phyloP scores from a whole-genome alignment of 805 yeast species.

The Yamadazyma tumulicola region DNA sequence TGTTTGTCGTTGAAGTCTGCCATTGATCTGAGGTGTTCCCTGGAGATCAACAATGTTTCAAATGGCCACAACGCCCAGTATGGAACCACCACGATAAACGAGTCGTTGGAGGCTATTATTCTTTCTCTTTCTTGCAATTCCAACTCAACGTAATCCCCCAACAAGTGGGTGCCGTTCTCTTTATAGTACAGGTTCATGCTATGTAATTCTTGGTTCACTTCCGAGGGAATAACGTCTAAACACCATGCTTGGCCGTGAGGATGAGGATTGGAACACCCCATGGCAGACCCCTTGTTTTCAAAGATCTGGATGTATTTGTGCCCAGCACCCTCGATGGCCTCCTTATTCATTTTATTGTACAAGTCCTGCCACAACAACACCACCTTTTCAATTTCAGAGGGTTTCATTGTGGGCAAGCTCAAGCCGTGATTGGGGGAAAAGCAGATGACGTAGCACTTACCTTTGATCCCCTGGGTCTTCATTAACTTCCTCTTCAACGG shows the following conservation, averaged over 20 bases:
- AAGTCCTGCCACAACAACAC: constrained; percentile 59
- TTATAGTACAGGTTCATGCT: constrained; percentile 47
- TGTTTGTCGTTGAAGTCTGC: constrained; percentile 46
- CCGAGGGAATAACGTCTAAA: constrained; percentile 60
- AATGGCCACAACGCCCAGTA: constrained; percentile 86
- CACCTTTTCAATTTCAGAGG: constrained; percentile 42
- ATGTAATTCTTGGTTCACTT: constrained; percentile 55
- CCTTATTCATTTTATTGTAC: constrained; percentile 41
- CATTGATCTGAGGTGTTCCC: constrained; percentile 49
- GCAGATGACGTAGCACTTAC: constrained; percentile 69
- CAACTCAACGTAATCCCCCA: constrained; percentile 59
- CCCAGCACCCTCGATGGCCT: constrained; percentile 39
- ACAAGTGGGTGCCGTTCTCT: constrained; percentile 43
- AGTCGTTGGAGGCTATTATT: constrained; percentile 55
- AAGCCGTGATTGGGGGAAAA: constrained; percentile 67
- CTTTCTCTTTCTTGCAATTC: constrained; percentile 52
- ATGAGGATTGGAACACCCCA: constrained; percentile 82
- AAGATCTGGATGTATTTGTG: constrained; percentile 64
- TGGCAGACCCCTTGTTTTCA: constrained; percentile 74
- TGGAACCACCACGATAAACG: constrained; percentile 68
- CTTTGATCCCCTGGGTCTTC: constrained; percentile 56
- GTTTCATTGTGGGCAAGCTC: constrained; percentile 60
- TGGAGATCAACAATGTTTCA: constrained; percentile 63
- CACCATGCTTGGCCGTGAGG: constrained; percentile 87
- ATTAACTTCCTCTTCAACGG: constrained; percentile 42